Evolutionary conservation across 805 yeast species (phyloP), one percentile per base, ranked within the genome.

Genomic region (Dipodascopsis tothii): DNA sequence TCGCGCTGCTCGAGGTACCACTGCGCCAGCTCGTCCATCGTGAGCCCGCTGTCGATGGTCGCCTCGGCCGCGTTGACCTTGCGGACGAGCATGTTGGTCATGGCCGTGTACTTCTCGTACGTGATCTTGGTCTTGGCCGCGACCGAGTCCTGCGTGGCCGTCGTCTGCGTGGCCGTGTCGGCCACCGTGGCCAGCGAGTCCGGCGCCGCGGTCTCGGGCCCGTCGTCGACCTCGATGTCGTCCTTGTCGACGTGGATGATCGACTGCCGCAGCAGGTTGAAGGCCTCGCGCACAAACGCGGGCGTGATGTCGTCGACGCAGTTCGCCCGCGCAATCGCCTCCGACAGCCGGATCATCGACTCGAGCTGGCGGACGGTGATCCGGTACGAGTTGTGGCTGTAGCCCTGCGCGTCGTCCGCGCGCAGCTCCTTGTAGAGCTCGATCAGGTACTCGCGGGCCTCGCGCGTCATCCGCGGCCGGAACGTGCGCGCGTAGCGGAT

Each of bases 361-460:
- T 90, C 98, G 58, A 92, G 73, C 62, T 92, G 98, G 71, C 98
- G 83, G 28, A 92, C 98, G 0, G 98, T 92, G 56, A 92, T 92
- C 62, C 97, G 72, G 63, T 90, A 90, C 47, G 95, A 82, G 40
- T 86, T 78, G 60, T 90, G 73, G 2, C 72, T 71, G 41, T 81
- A 69, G 1, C 95, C 96, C 62, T 84, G 94, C 1, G 96, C 84
- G 63, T 90, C 97, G 59, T 85, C 92, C 30, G 75, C 76, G 64
- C 98, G 75, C 50, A 90, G 72, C 57, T 84, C 94, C 60, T 84
- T 85, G 65, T 90, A 90, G 52, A 81, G 75, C 40, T 76, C 69
- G 25, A 90, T 90, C 54, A 90, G 68, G 50, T 73, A 77, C 44
- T 78, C 80, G 55, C 95, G 71, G 1, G 97, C 92, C 43, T 77